These are phyloP conservation scores for Codiaeum variegatum DNA, from an alignment of 441 rosid genomes.

Conservation along the genomic window DNA sequence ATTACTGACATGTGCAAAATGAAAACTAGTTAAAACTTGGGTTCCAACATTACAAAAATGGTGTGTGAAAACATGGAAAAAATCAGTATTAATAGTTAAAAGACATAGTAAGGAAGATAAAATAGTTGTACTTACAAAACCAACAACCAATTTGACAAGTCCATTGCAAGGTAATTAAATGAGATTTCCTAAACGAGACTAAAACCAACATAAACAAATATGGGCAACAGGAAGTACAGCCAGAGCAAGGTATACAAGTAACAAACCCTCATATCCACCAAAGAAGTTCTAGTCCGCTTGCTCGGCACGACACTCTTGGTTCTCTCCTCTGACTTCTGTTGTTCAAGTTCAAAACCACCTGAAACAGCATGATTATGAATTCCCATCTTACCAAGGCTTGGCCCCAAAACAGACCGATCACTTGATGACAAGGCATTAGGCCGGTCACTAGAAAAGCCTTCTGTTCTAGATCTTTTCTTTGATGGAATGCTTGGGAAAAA, in stretches of 20 bases:
- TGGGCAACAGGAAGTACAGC: not conserved
- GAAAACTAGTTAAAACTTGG: not conserved
- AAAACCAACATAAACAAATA: constrained; percentile 6
- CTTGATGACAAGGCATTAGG: constrained; percentile 42
- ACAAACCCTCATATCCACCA: constrained; percentile 74
- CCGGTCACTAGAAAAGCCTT: constrained; percentile 57
- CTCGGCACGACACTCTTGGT: constrained; percentile 63
- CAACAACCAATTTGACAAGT: not conserved
- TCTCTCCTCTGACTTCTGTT: constrained; percentile 67
- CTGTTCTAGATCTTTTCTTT: constrained; percentile 88
- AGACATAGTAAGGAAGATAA: not conserved
- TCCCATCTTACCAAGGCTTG: constrained; percentile 68
- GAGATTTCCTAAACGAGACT: not conserved
- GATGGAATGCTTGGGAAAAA: constrained; percentile 71
- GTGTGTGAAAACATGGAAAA: not conserved
- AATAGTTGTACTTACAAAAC: not conserved
- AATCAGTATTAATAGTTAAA: not conserved
- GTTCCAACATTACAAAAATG: not conserved
- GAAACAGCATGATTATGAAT: constrained; percentile 52
- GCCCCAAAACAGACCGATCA: constrained; percentile 61
- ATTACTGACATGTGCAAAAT: not conserved
- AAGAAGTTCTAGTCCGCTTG: constrained; percentile 90
- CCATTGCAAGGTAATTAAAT: not conserved
- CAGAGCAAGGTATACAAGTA: constrained; percentile 22
- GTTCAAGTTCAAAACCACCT: constrained; percentile 70